These are phyloP conservation scores for Passalora sequoiae DNA, from an alignment of 2,329 filamentous ascomycete genomes.

Conservation along the genomic window DNA sequence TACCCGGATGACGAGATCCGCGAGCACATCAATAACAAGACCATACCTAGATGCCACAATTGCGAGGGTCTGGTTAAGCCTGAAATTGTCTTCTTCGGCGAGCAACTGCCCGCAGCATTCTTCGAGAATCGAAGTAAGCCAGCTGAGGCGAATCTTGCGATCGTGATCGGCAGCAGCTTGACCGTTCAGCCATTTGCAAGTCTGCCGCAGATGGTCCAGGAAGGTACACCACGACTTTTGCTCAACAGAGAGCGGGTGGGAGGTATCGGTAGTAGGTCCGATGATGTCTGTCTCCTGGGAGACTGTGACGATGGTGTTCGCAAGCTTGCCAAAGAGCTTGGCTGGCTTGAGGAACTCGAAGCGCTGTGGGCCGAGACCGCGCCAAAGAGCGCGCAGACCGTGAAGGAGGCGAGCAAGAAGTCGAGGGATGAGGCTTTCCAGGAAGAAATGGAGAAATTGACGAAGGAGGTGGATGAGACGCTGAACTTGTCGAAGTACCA, in stretches of 20 bases:
- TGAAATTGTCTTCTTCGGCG: constrained; percentile 92
- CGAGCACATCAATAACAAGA: constrained; percentile 58
- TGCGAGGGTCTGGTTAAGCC: constrained; percentile 85
- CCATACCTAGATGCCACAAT: constrained; percentile 64
- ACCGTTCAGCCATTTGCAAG: constrained; percentile 84
- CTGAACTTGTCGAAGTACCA: constrained; percentile 47
- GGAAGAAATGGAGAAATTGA: constrained; percentile 55
- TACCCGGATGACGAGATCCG: constrained; percentile 74
- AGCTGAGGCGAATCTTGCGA: constrained; percentile 64
- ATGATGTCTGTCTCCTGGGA: constrained; percentile 79
- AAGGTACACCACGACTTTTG: constrained; percentile 67
- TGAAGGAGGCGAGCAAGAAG: constrained; percentile 29
- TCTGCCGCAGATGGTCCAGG: constrained; percentile 60
- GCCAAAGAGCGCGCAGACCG: constrained; percentile 46
- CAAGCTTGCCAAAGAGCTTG: constrained; percentile 70
- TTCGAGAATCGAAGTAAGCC: constrained; percentile 54
- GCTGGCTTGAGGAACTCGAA: constrained; percentile 83
- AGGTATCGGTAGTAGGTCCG: constrained; percentile 65
- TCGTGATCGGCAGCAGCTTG: constrained; percentile 85
- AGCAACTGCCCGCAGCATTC: constrained; percentile 63
- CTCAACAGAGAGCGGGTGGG: constrained; percentile 86
- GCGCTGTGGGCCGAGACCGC: constrained; percentile 64
- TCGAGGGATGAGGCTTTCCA: constrained; percentile 53
- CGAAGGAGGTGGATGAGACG: constrained; percentile 54
- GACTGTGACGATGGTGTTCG: constrained; percentile 79